Conservation (phyloP, 2,329 filamentous ascomycete species). For the Neopestalotiopsis sp. region DNA sequence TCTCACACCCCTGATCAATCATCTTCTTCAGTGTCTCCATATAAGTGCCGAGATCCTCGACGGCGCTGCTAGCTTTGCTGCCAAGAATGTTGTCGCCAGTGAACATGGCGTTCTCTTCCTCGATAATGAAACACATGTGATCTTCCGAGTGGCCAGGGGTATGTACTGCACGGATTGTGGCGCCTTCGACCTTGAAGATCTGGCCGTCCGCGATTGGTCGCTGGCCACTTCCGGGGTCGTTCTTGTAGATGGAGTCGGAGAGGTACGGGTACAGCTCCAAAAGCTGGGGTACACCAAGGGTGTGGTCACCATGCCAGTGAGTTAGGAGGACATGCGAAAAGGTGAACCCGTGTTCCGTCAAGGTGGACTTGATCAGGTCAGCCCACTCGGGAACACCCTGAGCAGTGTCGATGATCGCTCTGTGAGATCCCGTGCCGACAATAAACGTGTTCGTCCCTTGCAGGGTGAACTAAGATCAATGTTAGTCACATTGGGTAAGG, state of each 20-base stretch:
- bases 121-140: constrained; percentile 78
- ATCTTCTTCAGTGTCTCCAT: constrained; percentile 71
- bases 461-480: constrained; percentile 49
- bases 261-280: constrained; percentile 63
- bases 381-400: constrained; percentile 69
- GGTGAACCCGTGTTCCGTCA: constrained; percentile 27
- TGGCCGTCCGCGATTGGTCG: constrained; percentile 59
- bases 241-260: constrained; percentile 65
- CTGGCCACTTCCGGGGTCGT: constrained; percentile 59
- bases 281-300: constrained; percentile 75
- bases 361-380: constrained; percentile 41
- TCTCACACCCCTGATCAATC: constrained; percentile 63
- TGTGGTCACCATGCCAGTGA: constrained; percentile 91
- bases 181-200: constrained; percentile 52
- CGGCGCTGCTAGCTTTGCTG: constrained; percentile 78
- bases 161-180: constrained; percentile 38
- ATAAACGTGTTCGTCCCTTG: constrained; percentile 80
- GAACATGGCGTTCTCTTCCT: constrained; percentile 82
- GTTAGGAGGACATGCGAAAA: constrained; percentile 72
- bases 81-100: constrained; percentile 88
- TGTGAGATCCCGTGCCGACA: constrained; percentile 64
- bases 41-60: constrained; percentile 76
- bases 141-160: constrained; percentile 75
- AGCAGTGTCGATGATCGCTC: constrained; percentile 76
- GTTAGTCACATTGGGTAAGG: neutral